Evolutionary conservation across 2,329 filamentous ascomycete genomes (phyloP).

Genomic region (Monilinia laxa): DNA sequence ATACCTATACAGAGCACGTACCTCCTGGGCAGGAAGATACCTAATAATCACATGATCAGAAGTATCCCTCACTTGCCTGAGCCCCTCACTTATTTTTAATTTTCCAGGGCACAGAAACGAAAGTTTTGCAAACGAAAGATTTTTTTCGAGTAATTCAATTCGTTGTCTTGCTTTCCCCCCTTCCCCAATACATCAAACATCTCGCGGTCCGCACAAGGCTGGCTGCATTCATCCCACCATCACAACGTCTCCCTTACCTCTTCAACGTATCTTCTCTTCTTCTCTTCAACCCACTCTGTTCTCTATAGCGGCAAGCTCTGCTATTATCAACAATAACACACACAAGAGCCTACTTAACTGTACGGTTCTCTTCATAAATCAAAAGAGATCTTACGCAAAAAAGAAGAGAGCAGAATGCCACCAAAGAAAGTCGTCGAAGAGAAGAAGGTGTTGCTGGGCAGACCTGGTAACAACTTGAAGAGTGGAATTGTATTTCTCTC

Average conservation of each 20-base stretch:
- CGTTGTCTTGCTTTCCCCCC: neutral
- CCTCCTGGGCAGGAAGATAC: too few relatives aligned
- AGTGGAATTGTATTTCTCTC: constrained; percentile 84
- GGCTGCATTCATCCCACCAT: constrained; percentile 28
- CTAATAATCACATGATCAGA: neutral
- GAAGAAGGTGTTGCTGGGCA: constrained; percentile 94
- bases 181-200: neutral
- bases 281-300: constrained; percentile 53
- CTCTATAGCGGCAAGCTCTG: constrained; percentile 52
- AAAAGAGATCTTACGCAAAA: constrained; percentile 58
- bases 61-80: neutral
- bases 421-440: constrained; percentile 91
- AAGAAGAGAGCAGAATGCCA: constrained; percentile 61
- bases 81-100: neutral
- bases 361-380: constrained; percentile 45
- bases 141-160: constrained; percentile 17
- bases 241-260: constrained; percentile 38
- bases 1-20: too few relatives aligned
- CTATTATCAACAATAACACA: constrained; percentile 36
- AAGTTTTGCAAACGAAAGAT: constrained; percentile 15
- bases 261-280: constrained; percentile 49
- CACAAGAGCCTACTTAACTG: constrained; percentile 40
- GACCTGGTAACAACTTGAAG: constrained; percentile 97
- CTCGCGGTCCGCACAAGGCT: constrained; percentile 30
- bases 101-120: constrained; percentile 10